Percentiles rank a stretch among this genome's conserved stretches.
These are phyloP conservation scores for Alternaria triticina DNA, from an alignment of 2,329 filamentous ascomycete genomes.

Conservation along the genomic window DNA sequence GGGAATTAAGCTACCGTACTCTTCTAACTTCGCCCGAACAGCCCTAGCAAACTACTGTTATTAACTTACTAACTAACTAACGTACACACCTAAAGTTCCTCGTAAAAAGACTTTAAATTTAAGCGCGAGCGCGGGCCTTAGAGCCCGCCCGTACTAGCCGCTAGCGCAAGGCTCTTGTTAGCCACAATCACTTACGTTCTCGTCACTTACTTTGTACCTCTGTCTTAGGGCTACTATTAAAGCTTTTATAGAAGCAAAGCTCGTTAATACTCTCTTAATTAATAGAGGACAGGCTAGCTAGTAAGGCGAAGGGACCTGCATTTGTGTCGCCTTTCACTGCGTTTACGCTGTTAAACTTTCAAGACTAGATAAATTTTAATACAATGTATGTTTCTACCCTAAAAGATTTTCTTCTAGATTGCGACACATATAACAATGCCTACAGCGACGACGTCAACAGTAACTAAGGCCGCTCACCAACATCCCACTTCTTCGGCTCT, in stretches of 20 bases:
- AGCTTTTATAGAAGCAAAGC: accelerated
- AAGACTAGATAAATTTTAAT: neutral
- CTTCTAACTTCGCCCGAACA: too few relatives aligned
- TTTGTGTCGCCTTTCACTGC: neutral
- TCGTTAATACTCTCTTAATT: accelerated
- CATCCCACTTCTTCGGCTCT: slow-evolving; percentile 3
- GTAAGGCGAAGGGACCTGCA: neutral
- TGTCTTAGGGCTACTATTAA: neutral
- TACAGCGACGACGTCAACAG: neutral
- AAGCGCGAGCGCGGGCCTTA: too few relatives aligned
- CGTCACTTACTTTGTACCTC: too few relatives aligned
- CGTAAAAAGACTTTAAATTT: too few relatives aligned
- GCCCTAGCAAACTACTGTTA: too few relatives aligned
- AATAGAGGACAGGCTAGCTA: neutral
- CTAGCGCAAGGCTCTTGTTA: too few relatives aligned
- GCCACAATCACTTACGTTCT: too few relatives aligned
- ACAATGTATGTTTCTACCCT: neutral
- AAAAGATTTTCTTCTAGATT: neutral
- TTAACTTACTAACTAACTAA: too few relatives aligned
- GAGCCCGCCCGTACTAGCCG: too few relatives aligned
- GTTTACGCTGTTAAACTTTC: neutral
- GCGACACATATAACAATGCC: neutral
- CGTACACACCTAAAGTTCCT: too few relatives aligned
- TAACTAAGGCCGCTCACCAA: slow-evolving; percentile 7
- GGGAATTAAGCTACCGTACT: too few relatives aligned